Percentiles rank a stretch among this genome's conserved stretches.
Evolutionary conservation across 1,284 basidiomycete genomes (phyloP).

Genomic region (Puccinia brachypodii): DNA sequence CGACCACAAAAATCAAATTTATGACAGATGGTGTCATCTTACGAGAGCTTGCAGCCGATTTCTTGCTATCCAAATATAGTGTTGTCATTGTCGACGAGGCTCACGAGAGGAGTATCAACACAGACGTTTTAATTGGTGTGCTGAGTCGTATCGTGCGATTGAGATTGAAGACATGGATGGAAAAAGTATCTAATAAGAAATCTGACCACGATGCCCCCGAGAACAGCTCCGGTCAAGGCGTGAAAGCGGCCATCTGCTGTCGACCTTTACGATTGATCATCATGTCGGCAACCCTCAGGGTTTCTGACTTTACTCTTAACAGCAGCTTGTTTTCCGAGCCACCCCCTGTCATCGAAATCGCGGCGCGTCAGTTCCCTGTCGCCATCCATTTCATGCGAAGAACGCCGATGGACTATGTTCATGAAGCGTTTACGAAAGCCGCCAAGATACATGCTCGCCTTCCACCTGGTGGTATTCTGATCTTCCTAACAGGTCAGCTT

Average conservation of each 20-base stretch:
- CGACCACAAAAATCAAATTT: slow-evolving; percentile 91
- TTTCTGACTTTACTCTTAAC: slow-evolving; percentile 90
- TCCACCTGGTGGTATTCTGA: slow-evolving; percentile 70
- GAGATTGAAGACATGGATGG: slow-evolving; percentile 82
- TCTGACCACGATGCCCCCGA: background rate
- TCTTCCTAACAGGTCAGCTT: slow-evolving; percentile 76
- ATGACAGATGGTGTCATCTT: slow-evolving; percentile 99
- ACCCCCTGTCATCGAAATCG: slow-evolving; percentile 86
- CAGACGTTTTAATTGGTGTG: slow-evolving; percentile 94
- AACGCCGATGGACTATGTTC: slow-evolving; percentile 82
- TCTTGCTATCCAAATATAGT: slow-evolving; percentile 84
- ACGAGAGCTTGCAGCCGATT: slow-evolving; percentile 87
- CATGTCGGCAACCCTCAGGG: slow-evolving; percentile 97
- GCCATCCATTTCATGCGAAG: slow-evolving; percentile 89
- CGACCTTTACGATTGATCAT: slow-evolving; percentile 89
- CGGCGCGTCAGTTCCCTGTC: slow-evolving; percentile 90
- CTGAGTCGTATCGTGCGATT: slow-evolving; percentile 86
- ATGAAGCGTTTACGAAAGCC: slow-evolving; percentile 85
- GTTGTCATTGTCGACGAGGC: slow-evolving; percentile 97
- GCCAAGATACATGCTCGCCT: slow-evolving; percentile 73
- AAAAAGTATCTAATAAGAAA: slow-evolving; percentile 58
- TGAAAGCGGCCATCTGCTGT: background rate
- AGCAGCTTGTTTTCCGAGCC: slow-evolving; percentile 73
- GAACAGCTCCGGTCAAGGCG: background rate
- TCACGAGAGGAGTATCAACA: slow-evolving; percentile 97